phyloP scores from a whole-genome alignment of 2,329 filamentous ascomycete species.

The Ascochyta koolunga region DNA sequence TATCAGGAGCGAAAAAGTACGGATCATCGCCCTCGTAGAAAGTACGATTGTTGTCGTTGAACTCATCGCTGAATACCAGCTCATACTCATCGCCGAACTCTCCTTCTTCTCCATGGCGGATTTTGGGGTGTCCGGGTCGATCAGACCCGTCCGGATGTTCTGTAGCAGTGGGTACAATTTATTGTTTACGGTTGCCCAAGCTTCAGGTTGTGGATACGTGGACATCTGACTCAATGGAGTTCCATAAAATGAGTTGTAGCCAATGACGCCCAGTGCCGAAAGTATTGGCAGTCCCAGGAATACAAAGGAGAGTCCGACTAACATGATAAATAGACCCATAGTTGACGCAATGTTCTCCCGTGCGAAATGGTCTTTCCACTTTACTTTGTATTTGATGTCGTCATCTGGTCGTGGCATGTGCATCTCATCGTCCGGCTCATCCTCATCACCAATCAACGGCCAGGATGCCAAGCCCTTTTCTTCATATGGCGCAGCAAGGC shows the following conservation, averaged over 20 bases:
- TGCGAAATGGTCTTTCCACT: slow-evolving; percentile 53
- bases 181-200: slow-evolving; percentile 58
- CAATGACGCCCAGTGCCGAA: slow-evolving; percentile 51
- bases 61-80: slow-evolving; percentile 64
- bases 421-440: slow-evolving; percentile 61
- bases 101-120: slow-evolving; percentile 54
- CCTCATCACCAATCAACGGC: slow-evolving; percentile 57
- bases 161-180: slow-evolving; percentile 54
- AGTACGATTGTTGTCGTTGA: slow-evolving; percentile 59
- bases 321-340: slow-evolving; percentile 53
- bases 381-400: slow-evolving; percentile 53
- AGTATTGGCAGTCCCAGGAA: slow-evolving; percentile 60
- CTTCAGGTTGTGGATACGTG: slow-evolving; percentile 31
- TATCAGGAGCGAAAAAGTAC: slow-evolving; percentile 59
- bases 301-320: slow-evolving; percentile 55
- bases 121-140: slow-evolving; percentile 60
- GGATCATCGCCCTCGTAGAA: slow-evolving; percentile 65
- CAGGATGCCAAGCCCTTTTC: slow-evolving; percentile 51
- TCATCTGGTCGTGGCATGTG: slow-evolving; percentile 60
- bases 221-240: slow-evolving; percentile 51
- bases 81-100: slow-evolving; percentile 54
- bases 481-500: slow-evolving; percentile 52
- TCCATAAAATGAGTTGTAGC: slow-evolving; percentile 48
- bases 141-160: slow-evolving; percentile 56
- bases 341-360: slow-evolving; percentile 52